These are phyloP conservation scores for Dendrobium officinale DNA, from an alignment of 106 monocot genomes.

Conservation along the genomic window DNA sequence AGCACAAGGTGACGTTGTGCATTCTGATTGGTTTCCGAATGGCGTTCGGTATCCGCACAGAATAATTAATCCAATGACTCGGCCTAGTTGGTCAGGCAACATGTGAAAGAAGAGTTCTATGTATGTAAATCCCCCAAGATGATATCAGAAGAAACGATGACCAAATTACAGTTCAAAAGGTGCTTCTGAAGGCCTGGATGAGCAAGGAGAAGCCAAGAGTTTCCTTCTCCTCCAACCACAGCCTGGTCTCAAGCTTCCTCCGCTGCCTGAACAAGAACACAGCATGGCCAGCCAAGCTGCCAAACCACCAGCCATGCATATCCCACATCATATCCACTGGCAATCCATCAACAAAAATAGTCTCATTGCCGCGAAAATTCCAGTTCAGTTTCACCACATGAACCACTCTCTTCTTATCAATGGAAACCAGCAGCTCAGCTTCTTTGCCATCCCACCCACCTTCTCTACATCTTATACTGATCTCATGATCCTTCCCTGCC, in stretches of 20 bases:
- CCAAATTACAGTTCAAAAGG: background rate
- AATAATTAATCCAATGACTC: no score
- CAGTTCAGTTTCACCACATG: constrained; percentile 42
- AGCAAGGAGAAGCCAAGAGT: constrained; percentile 53
- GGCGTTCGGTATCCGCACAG: no score
- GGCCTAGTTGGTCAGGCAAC: no score
- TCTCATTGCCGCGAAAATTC: constrained; percentile 81
- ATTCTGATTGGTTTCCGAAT: no score
- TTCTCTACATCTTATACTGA: constrained; percentile 25
- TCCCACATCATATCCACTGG: constrained; percentile 91
- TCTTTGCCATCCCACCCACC: background rate
- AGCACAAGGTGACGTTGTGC: no score
- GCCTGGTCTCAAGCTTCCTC: constrained; percentile 47
- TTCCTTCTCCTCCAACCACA: constrained; percentile 67
- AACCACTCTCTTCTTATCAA: constrained; percentile 74
- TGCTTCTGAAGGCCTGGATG: constrained; percentile 46
- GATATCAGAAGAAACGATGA: no score
- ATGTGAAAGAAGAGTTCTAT: no score
- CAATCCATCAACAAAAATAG: constrained; percentile 54
- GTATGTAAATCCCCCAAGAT: no score
- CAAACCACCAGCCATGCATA: constrained; percentile 56
- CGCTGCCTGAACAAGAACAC: constrained; percentile 57
- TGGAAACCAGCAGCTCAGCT: constrained; percentile 51
- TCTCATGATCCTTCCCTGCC: constrained; percentile 39
- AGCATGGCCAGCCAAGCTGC: constrained; percentile 15